Base-by-base conservation (phyloP, 2,329 filamentous ascomycete species). In the Microcera coccophila region DNA sequence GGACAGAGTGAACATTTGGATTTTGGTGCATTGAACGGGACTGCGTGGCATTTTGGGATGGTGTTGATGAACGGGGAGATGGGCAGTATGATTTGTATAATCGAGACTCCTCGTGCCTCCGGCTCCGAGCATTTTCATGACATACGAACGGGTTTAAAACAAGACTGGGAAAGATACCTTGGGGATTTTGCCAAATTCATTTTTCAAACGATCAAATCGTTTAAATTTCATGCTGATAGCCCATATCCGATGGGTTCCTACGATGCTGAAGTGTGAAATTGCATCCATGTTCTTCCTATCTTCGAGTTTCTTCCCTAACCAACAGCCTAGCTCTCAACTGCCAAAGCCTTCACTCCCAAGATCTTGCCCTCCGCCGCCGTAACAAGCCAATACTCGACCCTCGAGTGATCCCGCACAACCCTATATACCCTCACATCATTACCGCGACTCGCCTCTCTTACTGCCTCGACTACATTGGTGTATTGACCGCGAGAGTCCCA, bases 301-400 rank as follows among this genome's bases (percentile, higher is more conserved):
- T n/a, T n/a, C n/a, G n/a, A n/a, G n/a, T n/a, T n/a, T n/a, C n/a
- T 26, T 26, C 22, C 22, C 7, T 26, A 26, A 7, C 7, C 22
- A 26, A 7, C 22, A 32, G 12, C 33, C 49, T 41, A 62, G 39
- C 60, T 67, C 74, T 95, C 90, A 49, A 95, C 74, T 19, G 84
- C 80, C 67, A 88, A 69, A 10, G 84, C 87, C 74, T 88, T 91
- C 42, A 85, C 74, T 12, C 90, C 90, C 7, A 95, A 81, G 46
- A 95, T 58, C 66, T 74, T 77, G 15, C 73, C 76, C 11, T 74
- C 76, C 38, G 76, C 68, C 67, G 57, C 83, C 75, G 53, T 85
- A 62, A 95, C 70, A 45, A 95, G 70, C 76, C 84, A 95, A 65
- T 95, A 95, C 67, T 94, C 87, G 12, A 75, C 74, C 60, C 84